phyloP scores from a whole-genome alignment of 306 rosid species.

The Prunus campanulata region DNA sequence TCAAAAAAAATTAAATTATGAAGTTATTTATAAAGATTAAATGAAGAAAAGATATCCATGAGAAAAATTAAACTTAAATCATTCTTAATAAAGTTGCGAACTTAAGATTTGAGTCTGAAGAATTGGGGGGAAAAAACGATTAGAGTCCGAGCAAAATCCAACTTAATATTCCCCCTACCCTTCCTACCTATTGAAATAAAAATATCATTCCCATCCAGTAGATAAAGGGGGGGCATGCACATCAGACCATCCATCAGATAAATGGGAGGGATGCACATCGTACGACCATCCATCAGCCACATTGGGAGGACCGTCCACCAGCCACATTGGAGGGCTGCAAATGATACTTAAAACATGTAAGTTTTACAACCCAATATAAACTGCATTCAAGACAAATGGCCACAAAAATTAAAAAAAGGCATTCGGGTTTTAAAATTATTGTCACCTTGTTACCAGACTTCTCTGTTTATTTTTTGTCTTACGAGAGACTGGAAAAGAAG shows the following conservation, averaged over 20 bases:
- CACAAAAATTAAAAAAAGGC: neutral
- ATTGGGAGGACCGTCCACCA: neutral
- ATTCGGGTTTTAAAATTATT: neutral
- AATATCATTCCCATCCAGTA: no score
- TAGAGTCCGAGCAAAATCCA: no score
- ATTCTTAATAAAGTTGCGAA: no score
- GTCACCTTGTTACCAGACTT: constrained; percentile 54
- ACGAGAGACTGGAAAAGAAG: constrained; percentile 44
- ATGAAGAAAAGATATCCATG: no score
- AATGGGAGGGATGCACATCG: constrained; percentile 36
- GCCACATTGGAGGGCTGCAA: constrained; percentile 51
- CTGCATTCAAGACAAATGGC: neutral
- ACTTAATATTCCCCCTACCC: no score
- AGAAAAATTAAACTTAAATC: no score
- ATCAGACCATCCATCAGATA: constrained; percentile 23
- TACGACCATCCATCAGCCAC: constrained; percentile 7
- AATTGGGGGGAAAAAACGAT: no score
- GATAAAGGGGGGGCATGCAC: no score
- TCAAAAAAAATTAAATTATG: no score
- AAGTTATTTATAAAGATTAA: no score
- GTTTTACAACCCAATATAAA: constrained; percentile 3
- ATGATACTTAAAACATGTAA: constrained; percentile 15
- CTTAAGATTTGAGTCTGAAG: no score
- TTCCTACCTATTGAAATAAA: no score
- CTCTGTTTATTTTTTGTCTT: constrained; percentile 58